These are phyloP conservation scores for Sphenostylis stenocarpa DNA, from an alignment of 306 rosid species.

Conservation along the genomic window DNA sequence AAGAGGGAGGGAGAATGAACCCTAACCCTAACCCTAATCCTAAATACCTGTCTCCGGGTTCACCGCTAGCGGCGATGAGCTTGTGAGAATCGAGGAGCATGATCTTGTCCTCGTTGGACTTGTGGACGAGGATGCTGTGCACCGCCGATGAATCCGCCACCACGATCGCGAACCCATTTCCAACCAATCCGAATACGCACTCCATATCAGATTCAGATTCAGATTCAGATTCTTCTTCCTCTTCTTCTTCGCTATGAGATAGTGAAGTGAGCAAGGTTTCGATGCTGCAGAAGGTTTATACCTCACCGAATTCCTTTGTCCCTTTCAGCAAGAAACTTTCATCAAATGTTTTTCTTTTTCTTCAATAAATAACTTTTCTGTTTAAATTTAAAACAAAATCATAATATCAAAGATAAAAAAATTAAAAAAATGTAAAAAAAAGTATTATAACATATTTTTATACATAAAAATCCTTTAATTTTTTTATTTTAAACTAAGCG, in stretches of 20 bases:
- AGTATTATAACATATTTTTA: too few species aligned
- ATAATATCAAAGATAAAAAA: too few species aligned
- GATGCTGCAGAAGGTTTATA: background rate
- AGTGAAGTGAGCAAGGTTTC: background rate
- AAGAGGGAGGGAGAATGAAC: background rate
- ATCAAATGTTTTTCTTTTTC: too few species aligned
- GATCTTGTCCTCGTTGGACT: constrained; percentile 97
- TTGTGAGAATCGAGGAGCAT: constrained; percentile 97
- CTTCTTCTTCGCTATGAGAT: too few species aligned
- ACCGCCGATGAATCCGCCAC: constrained; percentile 94
- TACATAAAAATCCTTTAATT: too few species aligned
- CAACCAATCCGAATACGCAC: constrained; percentile 83
- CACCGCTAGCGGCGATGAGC: constrained; percentile 96
- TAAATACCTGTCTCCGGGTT: constrained; percentile 79
- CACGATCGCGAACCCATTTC: constrained; percentile 76
- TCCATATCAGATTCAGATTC: constrained; percentile 47
- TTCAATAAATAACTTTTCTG: too few species aligned
- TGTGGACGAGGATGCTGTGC: constrained; percentile 91
- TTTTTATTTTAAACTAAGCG: too few species aligned
- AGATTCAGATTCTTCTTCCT: too few species aligned
- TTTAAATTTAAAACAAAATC: too few species aligned
- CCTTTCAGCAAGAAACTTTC: background rate
- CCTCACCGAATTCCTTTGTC: background rate
- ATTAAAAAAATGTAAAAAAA: too few species aligned
- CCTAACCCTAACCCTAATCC: background rate